Percentiles rank a stretch among this genome's conserved stretches.
These are phyloP conservation scores for Pouteria glomerata DNA, from an alignment of 148 eudicot genomes.

Conservation along the genomic window DNA sequence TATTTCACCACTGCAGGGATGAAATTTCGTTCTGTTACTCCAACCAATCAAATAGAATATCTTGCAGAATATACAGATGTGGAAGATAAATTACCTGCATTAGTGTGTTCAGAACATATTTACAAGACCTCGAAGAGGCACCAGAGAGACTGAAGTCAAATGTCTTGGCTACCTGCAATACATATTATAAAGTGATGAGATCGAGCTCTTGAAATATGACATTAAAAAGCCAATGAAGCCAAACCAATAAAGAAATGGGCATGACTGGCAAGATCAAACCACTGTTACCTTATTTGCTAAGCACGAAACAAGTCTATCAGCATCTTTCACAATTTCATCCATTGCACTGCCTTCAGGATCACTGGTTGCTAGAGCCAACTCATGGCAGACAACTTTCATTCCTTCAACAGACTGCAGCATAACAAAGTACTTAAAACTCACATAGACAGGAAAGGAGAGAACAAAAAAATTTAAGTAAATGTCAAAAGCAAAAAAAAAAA, in stretches of 20 bases:
- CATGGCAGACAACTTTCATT: constrained; percentile 95
- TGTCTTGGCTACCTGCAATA: constrained; percentile 77
- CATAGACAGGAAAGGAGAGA: background rate
- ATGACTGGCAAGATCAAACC: background rate
- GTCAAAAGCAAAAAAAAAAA: background rate
- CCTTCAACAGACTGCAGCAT: constrained; percentile 91
- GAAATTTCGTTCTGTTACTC: too few relatives aligned
- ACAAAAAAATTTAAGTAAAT: background rate
- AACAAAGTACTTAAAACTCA: background rate
- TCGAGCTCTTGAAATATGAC: background rate
- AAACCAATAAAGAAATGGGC: background rate
- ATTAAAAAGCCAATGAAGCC: background rate
- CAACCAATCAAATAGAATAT: background rate
- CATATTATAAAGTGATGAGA: background rate
- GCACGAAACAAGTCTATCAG: constrained; percentile 88
- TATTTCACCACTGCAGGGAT: too few relatives aligned
- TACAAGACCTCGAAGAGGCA: constrained; percentile 97
- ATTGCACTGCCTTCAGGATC: constrained; percentile 79
- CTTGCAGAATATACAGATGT: constrained; percentile 1
- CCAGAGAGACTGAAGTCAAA: constrained; percentile 89
- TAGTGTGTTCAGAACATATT: constrained; percentile 92
- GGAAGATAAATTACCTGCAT: constrained; percentile 60
- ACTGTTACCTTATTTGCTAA: constrained; percentile 66
- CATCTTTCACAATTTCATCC: constrained; percentile 83
- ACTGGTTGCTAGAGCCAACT: constrained; percentile 65